These are phyloP conservation scores for Aspergillus clavatus DNA, from an alignment of 2,329 filamentous ascomycete genomes.

Conservation along the genomic window DNA sequence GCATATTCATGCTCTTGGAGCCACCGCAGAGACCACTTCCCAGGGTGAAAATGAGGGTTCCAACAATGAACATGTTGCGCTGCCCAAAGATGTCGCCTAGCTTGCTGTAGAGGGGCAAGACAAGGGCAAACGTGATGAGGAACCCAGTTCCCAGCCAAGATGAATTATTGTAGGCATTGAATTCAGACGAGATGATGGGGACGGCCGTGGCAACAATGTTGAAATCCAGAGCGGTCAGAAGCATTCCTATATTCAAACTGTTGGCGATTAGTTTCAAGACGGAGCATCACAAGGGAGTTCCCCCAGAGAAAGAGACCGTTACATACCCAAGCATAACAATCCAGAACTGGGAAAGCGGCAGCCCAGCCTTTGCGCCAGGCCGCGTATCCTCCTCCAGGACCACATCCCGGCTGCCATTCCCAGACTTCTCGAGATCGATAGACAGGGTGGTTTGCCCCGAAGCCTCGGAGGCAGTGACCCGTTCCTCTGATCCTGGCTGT, in stretches of 20 bases:
- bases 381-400: background rate
- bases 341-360: background rate
- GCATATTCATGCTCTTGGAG: background rate
- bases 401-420: background rate
- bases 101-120: background rate
- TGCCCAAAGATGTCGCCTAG: background rate
- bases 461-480: no score
- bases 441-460: no score
- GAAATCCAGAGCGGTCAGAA: background rate
- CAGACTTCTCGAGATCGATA: no score
- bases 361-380: background rate
- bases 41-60: background rate
- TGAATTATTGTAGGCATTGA: background rate
- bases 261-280: background rate
- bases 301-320: no score
- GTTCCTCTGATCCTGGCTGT: no score
- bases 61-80: background rate
- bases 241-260: background rate
- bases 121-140: background rate
- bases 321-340: background rate
- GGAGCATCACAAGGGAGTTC: background rate
- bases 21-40: background rate
- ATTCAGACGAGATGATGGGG: background rate
- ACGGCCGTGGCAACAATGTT: background rate
- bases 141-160: background rate